Base-by-base conservation (phyloP, 2,329 filamentous ascomycete species). In the Aspergillus sp. region DNA sequence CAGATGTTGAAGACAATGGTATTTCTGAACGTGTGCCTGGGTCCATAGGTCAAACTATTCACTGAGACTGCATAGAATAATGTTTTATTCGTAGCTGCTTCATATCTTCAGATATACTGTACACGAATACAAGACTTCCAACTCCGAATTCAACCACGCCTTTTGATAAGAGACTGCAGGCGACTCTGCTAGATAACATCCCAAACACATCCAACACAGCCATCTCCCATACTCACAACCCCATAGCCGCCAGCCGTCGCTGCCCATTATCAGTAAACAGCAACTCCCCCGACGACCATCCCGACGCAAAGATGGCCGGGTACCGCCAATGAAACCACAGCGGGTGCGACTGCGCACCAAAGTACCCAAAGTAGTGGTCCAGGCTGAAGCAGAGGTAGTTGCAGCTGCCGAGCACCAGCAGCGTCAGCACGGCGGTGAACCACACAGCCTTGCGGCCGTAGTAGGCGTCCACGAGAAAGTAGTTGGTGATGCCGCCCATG, bases 241-340 rank as follows among this genome's bases (percentile, higher is more conserved):
- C 50, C 6, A 48, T 25, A 19, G 11, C 44, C 2, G 45, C 45
- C 13, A 53, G 16, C 11, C 40, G 21, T n/a, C 31, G 19, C 50
- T 53, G 54, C 1, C 54, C 54, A 11, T 45, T 25, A 43, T 56
- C 54, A 4, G 54, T 56, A 36, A 56, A 56, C 32, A 56, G 10
- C 14, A 56, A 14, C 3, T 44, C 6, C 1, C 50, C 54, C 45
- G 49, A 53, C 2, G 10, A 10, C 14, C 46, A 56, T 1, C 50
- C 54, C 46, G 50, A 25, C 16, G 5, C 7, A 32, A 42, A 53
- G 11, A 56, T 47, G 41, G 42, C 44, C 3, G 54, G 50, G 45
- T 56, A 56, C 14, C 54, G 32, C 54, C 54, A 56, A 19, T 56
- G 50, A n/a, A 56, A 56, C 54, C 54, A 56, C 29, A 53, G 19